These are phyloP conservation scores for Rhizopogon sp. DNA, from an alignment of 768 basidiomycete genomes.

Conservation along the genomic window DNA sequence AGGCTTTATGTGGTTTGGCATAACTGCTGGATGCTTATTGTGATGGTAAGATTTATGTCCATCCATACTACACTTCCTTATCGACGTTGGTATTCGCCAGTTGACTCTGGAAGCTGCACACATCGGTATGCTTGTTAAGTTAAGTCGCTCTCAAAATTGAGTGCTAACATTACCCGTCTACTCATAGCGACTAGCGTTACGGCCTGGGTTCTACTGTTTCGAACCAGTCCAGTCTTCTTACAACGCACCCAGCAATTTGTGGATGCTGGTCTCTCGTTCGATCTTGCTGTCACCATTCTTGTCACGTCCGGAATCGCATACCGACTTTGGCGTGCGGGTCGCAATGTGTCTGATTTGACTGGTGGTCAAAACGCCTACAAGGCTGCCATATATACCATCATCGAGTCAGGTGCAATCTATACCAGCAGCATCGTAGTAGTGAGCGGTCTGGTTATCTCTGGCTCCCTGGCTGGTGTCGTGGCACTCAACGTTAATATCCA, in stretches of 20 bases:
- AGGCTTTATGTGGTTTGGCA: conserved; percentile 2
- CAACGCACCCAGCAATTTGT: not conserved
- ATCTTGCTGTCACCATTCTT: conserved; percentile 6
- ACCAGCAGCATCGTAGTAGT: conserved; percentile 9
- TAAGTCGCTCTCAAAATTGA: not conserved
- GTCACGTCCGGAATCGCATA: conserved; percentile 12
- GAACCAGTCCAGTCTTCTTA: not conserved
- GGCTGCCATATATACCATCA: conserved; percentile 7
- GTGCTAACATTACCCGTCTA: not conserved
- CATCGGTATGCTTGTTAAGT: not conserved
- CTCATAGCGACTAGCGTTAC: not conserved
- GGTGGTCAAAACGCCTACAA: conserved; percentile 2
- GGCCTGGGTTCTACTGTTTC: not conserved
- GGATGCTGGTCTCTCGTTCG: conserved; percentile 1
- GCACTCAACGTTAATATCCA: conserved; percentile 7
- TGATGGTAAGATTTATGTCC: not conserved
- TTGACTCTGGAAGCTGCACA: not conserved
- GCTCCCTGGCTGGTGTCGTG: not conserved
- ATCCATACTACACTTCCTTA: not conserved
- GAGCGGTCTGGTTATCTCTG: not conserved
- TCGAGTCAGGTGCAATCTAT: conserved; percentile 14
- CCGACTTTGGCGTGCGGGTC: conserved; percentile 7
- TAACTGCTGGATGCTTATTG: not conserved
- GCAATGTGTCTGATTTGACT: not conserved
- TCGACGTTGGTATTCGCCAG: not conserved